Conservation (phyloP, 208 protist species). For the Leptomonas pyrrhocoris region DNA sequence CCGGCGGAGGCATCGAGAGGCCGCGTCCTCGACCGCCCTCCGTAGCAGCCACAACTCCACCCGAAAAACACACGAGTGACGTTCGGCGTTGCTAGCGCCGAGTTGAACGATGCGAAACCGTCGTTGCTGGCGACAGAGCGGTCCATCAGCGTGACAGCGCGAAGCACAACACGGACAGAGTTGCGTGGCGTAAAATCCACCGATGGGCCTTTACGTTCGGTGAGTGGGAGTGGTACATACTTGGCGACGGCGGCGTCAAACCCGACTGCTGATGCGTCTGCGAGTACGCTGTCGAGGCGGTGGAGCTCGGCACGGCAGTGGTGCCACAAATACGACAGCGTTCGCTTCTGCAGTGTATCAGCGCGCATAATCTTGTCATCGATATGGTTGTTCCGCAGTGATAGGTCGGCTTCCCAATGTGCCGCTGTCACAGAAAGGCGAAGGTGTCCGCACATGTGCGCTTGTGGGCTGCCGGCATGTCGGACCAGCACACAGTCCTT, state of each 20-base stretch:
- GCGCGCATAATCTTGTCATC: no score
- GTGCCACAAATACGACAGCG: constrained; percentile 17
- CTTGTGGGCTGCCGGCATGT: constrained; percentile 4
- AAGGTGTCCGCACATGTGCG: neutral
- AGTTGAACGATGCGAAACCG: neutral
- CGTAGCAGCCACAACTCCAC: constrained; percentile 21
- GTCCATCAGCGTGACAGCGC: neutral
- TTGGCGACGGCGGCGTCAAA: neutral
- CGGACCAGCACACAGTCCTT: constrained; percentile 3
- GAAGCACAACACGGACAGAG: neutral
- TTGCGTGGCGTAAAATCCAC: neutral
- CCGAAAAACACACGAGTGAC: neutral
- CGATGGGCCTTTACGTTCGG: neutral
- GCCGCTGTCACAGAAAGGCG: neutral
- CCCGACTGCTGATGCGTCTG: neutral
- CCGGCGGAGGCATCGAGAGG: neutral
- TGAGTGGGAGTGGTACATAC: neutral
- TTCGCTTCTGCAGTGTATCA: neutral
- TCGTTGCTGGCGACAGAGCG: neutral
- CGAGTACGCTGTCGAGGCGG: constrained; percentile 4
- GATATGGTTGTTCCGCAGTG: neutral
- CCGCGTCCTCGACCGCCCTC: neutral
- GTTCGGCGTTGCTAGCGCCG: neutral
- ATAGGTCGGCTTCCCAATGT: neutral
- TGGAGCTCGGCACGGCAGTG: constrained; percentile 13